These are phyloP conservation scores for Quaeritorhiza haematococci DNA, from an alignment of 371 early-diverging fungal genomes.

Conservation along the genomic window DNA sequence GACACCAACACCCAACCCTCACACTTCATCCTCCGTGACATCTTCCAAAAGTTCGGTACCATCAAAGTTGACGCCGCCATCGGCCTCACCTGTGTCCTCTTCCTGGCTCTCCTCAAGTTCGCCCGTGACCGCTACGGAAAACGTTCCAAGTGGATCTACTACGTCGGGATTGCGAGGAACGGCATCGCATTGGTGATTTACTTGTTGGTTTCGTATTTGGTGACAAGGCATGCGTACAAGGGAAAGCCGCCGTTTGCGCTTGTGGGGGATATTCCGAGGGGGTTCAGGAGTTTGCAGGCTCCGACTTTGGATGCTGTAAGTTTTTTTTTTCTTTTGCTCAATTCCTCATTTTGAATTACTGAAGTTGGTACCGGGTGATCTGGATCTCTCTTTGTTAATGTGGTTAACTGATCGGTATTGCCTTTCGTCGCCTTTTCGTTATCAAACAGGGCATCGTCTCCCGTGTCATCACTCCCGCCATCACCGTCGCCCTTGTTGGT, in stretches of 20 bases:
- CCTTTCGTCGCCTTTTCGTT: too few relatives aligned
- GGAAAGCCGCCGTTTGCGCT: constrained; percentile 6
- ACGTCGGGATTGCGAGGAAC: constrained; percentile 58
- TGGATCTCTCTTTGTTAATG: too few relatives aligned
- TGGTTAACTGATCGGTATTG: too few relatives aligned
- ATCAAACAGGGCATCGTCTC: too few relatives aligned
- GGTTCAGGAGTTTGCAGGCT: constrained; percentile 16
- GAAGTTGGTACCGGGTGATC: too few relatives aligned
- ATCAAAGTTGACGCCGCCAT: constrained; percentile 54
- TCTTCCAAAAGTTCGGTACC: constrained; percentile 37
- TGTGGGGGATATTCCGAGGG: constrained; percentile 4
- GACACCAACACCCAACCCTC: constrained; percentile 49
- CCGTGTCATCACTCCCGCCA: constrained; percentile 45
- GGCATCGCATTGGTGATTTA: constrained; percentile 70
- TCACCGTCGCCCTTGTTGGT: constrained; percentile 61
- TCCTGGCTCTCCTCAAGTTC: constrained; percentile 46
- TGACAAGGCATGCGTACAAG: too few relatives aligned
- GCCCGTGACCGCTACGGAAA: constrained; percentile 19
- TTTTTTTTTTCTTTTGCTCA: too few relatives aligned
- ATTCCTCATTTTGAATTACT: too few relatives aligned
- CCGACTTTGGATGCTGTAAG: too few relatives aligned
- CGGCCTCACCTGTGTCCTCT: constrained; percentile 51
- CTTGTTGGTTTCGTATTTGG: constrained; percentile 65
- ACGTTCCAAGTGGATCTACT: constrained; percentile 31
- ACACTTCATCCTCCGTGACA: constrained; percentile 55